These are phyloP conservation scores for Stachybotrys chartarum DNA, from an alignment of 2,329 filamentous ascomycete species.

Conservation along the genomic window DNA sequence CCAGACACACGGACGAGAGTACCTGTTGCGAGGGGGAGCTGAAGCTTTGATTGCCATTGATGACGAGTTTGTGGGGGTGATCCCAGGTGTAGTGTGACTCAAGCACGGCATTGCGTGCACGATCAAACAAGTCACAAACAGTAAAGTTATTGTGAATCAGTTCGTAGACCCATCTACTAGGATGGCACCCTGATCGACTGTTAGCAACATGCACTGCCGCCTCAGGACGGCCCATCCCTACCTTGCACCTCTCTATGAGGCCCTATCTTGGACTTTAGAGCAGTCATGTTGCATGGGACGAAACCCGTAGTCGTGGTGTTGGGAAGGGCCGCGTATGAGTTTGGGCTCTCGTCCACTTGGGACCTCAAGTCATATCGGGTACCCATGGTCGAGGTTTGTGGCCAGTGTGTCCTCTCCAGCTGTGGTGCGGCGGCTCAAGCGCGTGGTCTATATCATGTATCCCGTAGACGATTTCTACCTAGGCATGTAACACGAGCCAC, in stretches of 20 bases:
- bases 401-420: not conserved
- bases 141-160: slow-evolving; percentile 29
- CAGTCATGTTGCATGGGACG: slow-evolving; percentile 22
- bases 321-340: slow-evolving; percentile 23
- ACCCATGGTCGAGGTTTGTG: slow-evolving; percentile 16
- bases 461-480: not conserved
- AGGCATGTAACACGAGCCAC: not conserved
- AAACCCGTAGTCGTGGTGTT: slow-evolving; percentile 19
- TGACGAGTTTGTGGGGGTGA: slow-evolving; percentile 26
- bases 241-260: slow-evolving; percentile 17
- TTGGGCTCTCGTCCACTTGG: slow-evolving; percentile 16
- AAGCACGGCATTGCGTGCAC: slow-evolving; percentile 20
- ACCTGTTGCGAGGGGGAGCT: slow-evolving; percentile 14
- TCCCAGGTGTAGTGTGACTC: slow-evolving; percentile 24
- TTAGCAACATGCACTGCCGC: slow-evolving; percentile 6
- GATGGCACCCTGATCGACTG: slow-evolving; percentile 23
- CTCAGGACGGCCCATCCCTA: slow-evolving; percentile 7
- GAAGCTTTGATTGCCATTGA: slow-evolving; percentile 32
- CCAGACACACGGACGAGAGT: slow-evolving; percentile 30
- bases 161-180: slow-evolving; percentile 34
- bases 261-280: slow-evolving; percentile 22
- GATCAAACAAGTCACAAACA: slow-evolving; percentile 26
- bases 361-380: slow-evolving; percentile 18
- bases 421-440: not conserved
- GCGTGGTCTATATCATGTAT: not conserved